These are phyloP conservation scores for Scopulariopsis brevicaulis DNA, from an alignment of 2,329 filamentous ascomycete species.

Conservation along the genomic window DNA sequence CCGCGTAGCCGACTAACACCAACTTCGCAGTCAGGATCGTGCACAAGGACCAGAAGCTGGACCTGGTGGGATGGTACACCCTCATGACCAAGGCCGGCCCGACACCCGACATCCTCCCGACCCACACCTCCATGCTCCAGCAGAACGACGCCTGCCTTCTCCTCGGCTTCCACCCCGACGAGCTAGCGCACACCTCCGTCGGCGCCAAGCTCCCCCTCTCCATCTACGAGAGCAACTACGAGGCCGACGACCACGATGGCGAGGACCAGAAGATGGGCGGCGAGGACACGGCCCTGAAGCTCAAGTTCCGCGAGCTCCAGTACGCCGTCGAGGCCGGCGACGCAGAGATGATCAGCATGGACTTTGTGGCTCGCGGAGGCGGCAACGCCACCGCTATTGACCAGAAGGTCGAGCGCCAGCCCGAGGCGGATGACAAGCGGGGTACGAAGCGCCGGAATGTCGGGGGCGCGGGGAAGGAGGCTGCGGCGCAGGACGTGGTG, in stretches of 20 bases:
- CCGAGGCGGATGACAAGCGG: constrained; percentile 4
- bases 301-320: constrained; percentile 72
- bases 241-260: constrained; percentile 49
- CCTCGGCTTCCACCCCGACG: constrained; percentile 69
- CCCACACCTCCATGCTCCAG: constrained; percentile 66
- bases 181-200: constrained; percentile 39
- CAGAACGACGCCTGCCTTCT: constrained; percentile 84
- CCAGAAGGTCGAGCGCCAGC: constrained; percentile 16
- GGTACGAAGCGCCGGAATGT: constrained; percentile 15
- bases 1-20: background rate
- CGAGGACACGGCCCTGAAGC: constrained; percentile 34
- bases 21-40: constrained; percentile 63
- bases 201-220: constrained; percentile 80
- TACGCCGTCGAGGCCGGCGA: constrained; percentile 90
- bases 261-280: constrained; percentile 61
- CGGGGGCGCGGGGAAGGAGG: constrained; percentile 14
- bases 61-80: constrained; percentile 89
- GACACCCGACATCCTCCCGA: constrained; percentile 51
- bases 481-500: constrained; percentile 19
- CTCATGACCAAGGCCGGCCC: constrained; percentile 65
- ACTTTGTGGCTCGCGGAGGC: constrained; percentile 78
- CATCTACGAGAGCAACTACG: constrained; percentile 77
- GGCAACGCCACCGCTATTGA: constrained; percentile 59
- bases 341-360: constrained; percentile 95
- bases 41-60: constrained; percentile 71